Conservation (phyloP, 2,329 filamentous ascomycete genomes). For the Pseudogymnoascus sp. region DNA sequence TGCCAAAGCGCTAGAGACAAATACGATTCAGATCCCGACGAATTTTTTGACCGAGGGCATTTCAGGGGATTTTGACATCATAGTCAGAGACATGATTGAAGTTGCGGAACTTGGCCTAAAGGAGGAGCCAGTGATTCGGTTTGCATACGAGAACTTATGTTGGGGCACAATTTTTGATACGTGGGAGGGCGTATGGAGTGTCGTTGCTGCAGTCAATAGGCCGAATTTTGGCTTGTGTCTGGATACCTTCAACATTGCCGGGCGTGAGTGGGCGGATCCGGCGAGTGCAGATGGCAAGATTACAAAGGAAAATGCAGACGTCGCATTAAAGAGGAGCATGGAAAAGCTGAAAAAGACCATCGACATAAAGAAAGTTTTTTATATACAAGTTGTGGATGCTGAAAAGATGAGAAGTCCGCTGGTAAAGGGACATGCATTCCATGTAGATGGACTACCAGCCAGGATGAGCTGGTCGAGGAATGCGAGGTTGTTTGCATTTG, state of each 20-base stretch:
- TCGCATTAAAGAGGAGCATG: constrained; percentile 37
- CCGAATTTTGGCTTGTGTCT: constrained; percentile 68
- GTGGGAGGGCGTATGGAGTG: constrained; percentile 65
- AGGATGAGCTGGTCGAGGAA: constrained; percentile 75
- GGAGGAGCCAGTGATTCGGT: constrained; percentile 49
- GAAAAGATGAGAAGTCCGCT: constrained; percentile 54
- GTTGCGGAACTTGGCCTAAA: constrained; percentile 58
- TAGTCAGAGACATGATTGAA: constrained; percentile 53
- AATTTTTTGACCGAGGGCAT: constrained; percentile 47
- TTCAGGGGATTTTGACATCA: constrained; percentile 44
- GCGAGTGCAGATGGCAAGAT: constrained; percentile 43
- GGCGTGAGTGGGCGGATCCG: constrained; percentile 61
- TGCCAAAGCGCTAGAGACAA: constrained; percentile 54
- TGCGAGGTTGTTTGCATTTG: constrained; percentile 60
- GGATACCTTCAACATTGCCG: constrained; percentile 71
- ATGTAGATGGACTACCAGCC: constrained; percentile 47
- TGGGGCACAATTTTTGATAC: constrained; percentile 65
- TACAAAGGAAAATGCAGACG: constrained; percentile 40
- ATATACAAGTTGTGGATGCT: constrained; percentile 68
- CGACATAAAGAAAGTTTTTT: constrained; percentile 60
- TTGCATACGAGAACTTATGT: constrained; percentile 64
- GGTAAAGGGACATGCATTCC: constrained; percentile 46
- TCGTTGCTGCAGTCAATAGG: constrained; percentile 55
- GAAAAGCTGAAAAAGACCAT: constrained; percentile 29
- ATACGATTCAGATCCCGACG: constrained; percentile 68